Evolutionary conservation across 2,329 filamentous ascomycete species (phyloP).

Genomic region (Akanthomyces lecanii): DNA sequence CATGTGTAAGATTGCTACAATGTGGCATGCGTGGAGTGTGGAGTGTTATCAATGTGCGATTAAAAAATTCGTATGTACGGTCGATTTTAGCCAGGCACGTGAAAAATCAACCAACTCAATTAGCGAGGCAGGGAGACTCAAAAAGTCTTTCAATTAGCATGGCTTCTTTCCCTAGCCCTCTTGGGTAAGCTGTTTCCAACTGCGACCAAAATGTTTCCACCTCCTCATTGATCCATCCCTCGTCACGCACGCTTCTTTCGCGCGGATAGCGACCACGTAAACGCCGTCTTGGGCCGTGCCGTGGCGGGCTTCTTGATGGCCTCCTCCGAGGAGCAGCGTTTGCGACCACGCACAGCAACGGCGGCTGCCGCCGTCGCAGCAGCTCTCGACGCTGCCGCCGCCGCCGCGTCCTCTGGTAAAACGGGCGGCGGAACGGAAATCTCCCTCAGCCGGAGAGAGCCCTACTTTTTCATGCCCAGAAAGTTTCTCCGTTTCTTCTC

Average conservation of each 20-base stretch:
- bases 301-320: not conserved
- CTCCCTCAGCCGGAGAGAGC: constrained; percentile 23
- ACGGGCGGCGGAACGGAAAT: not conserved
- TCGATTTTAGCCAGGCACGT: too few relatives aligned
- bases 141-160: too few relatives aligned
- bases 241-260: not conserved
- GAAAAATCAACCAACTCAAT: too few relatives aligned
- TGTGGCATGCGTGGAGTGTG: too few relatives aligned
- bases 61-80: too few relatives aligned
- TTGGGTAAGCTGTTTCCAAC: too few relatives aligned
- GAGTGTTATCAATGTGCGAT: too few relatives aligned
- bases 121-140: too few relatives aligned
- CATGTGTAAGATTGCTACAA: too few relatives aligned
- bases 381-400: not conserved
- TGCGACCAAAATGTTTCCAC: too few relatives aligned
- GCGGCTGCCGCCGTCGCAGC: not conserved
- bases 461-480: constrained; percentile 56
- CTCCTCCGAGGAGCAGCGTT: not conserved
- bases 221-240: not conserved
- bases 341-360: not conserved
- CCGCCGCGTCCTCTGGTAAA: not conserved
- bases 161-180: too few relatives aligned
- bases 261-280: constrained; percentile 1
- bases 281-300: not conserved
- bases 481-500: constrained; percentile 60